Base-by-base conservation (phyloP, 352 stramenopile genomes). In the Globisporangium emineosum region DNA sequence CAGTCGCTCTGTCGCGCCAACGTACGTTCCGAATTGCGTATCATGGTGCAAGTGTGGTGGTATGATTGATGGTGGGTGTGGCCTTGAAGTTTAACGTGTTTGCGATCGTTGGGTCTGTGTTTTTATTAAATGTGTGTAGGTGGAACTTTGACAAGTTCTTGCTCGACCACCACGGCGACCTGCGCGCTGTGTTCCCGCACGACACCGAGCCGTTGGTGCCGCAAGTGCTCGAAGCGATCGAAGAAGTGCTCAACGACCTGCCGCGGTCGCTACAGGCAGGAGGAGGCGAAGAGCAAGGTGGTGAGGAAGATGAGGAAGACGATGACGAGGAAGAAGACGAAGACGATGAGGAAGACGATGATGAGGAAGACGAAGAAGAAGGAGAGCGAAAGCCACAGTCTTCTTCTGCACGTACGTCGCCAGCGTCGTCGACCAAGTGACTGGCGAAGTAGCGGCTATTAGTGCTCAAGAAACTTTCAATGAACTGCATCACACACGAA, bases 111-210 rank as follows among this genome's bases (percentile, higher is more conserved):
- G 0, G 37, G 32, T 61, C 15, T 64, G 29, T 12, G 51, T 29
- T 10, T 0, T 37, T 37, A 10, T 37, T 37, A 10, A 10, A 13
- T 37, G 8, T 2, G 6, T 37, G 9, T 54, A 83, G 74, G 53
- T 88, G 83, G 83, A 92, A 92, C 49, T 92, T 92, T 67, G 83
- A 92, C 80, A 92, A 92, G 69, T 92, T 92, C 65, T 45, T 92
- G 43, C 65, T 92, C 47, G 81, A 92, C 47, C 65, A 83, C 27
- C 63, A 72, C 30, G 83, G 83, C 52, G 76, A 89, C 45, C 64
- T 92, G 61, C 64, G 71, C 35, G 83, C 83, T 1, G 83, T 92
- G 57, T 92, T 90, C 53, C 83, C 83, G 29, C 81, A 88, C 32
- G 81, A 90, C 68, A 89, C 82, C 23, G 79, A 90, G n/a, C 83